phyloP scores from a whole-genome alignment of 2,329 filamentous ascomycete genomes.

The Sporothrix pseudoabietina region DNA sequence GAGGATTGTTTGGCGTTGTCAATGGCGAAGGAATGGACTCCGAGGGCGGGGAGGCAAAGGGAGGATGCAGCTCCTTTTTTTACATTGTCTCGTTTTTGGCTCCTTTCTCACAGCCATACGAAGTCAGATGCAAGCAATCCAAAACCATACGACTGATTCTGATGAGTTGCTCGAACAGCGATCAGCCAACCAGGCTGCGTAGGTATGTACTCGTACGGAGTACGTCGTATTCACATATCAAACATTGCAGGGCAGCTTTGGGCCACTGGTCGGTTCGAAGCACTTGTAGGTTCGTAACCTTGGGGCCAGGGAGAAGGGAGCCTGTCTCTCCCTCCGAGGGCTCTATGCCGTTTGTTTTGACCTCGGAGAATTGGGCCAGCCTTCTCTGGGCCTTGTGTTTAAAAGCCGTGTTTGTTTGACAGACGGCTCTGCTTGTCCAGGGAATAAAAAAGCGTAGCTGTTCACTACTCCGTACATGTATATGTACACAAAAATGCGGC shows the following conservation, averaged over 20 bases:
- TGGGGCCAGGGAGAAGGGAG: background rate
- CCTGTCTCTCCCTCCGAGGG: background rate
- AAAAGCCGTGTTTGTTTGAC: background rate
- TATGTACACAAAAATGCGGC: background rate
- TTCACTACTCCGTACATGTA: background rate
- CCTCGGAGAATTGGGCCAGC: background rate
- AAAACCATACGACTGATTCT: background rate
- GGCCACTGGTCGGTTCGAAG: background rate
- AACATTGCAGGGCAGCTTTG: background rate
- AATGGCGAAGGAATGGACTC: background rate
- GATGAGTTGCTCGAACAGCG: background rate
- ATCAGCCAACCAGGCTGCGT: background rate
- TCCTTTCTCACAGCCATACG: background rate
- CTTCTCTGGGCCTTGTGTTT: background rate
- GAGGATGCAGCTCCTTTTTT: constrained; percentile 8
- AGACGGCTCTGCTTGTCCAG: background rate
- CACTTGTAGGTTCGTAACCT: background rate
- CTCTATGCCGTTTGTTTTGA: background rate
- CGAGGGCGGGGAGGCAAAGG: background rate
- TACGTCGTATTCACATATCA: background rate
- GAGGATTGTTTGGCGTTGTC: background rate
- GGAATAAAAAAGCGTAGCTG: too few relatives aligned
- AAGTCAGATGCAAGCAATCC: background rate
- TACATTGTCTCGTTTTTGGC: constrained; percentile 1
- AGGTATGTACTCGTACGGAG: background rate